Conservation (phyloP, 495 filamentous ascomycete genomes). For the Sordaria brevicollis region DNA sequence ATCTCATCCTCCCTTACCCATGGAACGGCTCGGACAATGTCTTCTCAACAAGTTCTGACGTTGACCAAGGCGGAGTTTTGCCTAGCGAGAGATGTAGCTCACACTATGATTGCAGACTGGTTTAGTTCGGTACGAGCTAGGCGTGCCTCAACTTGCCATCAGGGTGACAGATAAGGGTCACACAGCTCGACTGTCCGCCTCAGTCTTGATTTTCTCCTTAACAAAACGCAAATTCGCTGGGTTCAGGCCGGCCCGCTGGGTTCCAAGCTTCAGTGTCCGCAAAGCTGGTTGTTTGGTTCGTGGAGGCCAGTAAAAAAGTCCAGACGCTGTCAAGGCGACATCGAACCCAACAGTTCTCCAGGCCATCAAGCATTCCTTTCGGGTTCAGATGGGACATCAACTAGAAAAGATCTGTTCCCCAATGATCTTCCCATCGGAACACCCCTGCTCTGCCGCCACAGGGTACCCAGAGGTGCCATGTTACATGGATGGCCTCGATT, state of each 20-base stretch:
- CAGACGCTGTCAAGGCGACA: neutral
- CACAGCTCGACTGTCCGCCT: neutral
- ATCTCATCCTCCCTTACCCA: neutral
- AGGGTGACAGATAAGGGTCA: neutral
- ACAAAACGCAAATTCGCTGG: slow-evolving; percentile 5
- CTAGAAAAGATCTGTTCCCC: slow-evolving; percentile 20
- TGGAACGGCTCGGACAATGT: neutral
- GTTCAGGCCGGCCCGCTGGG: slow-evolving; percentile 3
- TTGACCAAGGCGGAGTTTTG: neutral
- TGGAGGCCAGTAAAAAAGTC: neutral
- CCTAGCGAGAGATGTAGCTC: neutral
- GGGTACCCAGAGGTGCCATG: slow-evolving; percentile 5
- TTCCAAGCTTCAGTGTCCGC: neutral
- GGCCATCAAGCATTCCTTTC: neutral
- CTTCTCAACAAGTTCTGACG: neutral
- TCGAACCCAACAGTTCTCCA: neutral
- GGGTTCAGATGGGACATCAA: slow-evolving; percentile 8
- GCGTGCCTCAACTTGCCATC: neutral
- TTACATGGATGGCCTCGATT: neutral
- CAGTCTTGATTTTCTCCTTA: neutral
- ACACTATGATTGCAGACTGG: neutral
- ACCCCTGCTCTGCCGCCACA: slow-evolving; percentile 4
- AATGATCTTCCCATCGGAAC: slow-evolving; percentile 15
- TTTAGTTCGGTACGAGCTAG: neutral
- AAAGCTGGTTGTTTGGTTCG: neutral